Base-by-base conservation (phyloP, 805 yeast species). In the Isabelozyma rhagii region DNA sequence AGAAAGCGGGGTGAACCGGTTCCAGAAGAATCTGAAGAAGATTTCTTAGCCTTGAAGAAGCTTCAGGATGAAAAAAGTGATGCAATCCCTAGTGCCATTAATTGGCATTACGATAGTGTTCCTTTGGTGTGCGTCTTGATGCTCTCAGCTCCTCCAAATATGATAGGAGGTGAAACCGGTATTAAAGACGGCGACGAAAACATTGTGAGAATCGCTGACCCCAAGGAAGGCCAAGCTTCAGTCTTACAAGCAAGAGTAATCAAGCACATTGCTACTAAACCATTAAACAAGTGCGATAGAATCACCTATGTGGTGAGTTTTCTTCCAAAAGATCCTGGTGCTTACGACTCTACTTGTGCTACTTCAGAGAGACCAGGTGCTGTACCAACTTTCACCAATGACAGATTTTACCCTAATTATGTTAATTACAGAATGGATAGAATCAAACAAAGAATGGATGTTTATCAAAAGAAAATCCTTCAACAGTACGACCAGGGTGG, bases 221-320 rank as follows among this genome's bases (percentile, higher is more conserved):
- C 82, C 38, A 69, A 71, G 29, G 66, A 64, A 53, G 83, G 82
- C n/a, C 71, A 72, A 57, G 81, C 79, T n/a, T 68, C 77, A 17
- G 61, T 77, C n/a, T 62, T 77, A 43, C 81, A 77, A 58, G 81
- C 80, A 8, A 65, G 78, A 47, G 64, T 75, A 34, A 58, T 78
- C 25, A 72, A 67, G 53, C 81, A 78, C 52, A 64, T 78, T 50
- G 82, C 81, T 8, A 70, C 79, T 17, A 72, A 72, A 48, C 80
- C 81, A 14, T 56, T 58, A 25, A 69, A 71, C 41, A 59, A 62
- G 10, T 18, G 31, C 15, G 50, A 46, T 8, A 42, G 52, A 15
- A 49, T 46, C 13, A 41, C 50, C 8, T 46, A 21, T 28, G 50
- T 49, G n/a, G n/a, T 25, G 7, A 14, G 42, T 29, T 47, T 38